Evolutionary conservation across 768 basidiomycete species (phyloP).

Genomic region (Tylopilus balloui): DNA sequence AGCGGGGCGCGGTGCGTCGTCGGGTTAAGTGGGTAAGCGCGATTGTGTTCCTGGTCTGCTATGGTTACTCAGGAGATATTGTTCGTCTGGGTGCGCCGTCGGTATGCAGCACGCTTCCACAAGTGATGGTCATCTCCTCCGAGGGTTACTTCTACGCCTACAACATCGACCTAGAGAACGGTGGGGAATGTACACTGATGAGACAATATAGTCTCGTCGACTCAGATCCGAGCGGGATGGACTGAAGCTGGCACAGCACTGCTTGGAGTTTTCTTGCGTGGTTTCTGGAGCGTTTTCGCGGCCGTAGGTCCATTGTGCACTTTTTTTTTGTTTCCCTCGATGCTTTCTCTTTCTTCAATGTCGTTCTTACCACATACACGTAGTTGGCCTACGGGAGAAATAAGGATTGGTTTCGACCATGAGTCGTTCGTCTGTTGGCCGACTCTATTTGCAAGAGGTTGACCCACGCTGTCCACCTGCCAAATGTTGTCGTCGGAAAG

Average conservation of each 20-base stretch:
- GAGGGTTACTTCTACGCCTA: slow-evolving; percentile 97
- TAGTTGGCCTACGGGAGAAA: not conserved
- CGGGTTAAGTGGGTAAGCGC: slow-evolving; percentile 80
- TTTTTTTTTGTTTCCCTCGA: not conserved
- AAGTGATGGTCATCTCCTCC: slow-evolving; percentile 94
- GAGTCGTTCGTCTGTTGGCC: no score
- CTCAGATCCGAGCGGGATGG: slow-evolving; percentile 24
- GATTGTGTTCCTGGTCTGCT: not conserved
- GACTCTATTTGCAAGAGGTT: no score
- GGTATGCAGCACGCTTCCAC: slow-evolving; percentile 73
- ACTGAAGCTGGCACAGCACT: slow-evolving; percentile 20
- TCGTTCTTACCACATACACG: slow-evolving; percentile 1
- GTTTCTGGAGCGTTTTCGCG: not conserved
- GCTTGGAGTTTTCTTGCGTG: not conserved
- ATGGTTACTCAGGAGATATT: not conserved
- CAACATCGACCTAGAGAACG: slow-evolving; percentile 91
- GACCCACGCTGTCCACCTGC: no score
- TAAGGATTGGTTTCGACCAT: not conserved
- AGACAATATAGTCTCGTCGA: slow-evolving; percentile 73
- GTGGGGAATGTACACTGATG: slow-evolving; percentile 91
- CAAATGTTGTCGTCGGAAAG: no score
- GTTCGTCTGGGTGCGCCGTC: not conserved
- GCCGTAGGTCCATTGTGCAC: not conserved
- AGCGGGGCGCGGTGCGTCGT: slow-evolving; percentile 80
- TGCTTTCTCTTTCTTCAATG: not conserved